Percentiles rank a stretch among this genome's conserved stretches.
Conservation (phyloP, 768 basidiomycete genomes). For the Mrakia gelida region DNA sequence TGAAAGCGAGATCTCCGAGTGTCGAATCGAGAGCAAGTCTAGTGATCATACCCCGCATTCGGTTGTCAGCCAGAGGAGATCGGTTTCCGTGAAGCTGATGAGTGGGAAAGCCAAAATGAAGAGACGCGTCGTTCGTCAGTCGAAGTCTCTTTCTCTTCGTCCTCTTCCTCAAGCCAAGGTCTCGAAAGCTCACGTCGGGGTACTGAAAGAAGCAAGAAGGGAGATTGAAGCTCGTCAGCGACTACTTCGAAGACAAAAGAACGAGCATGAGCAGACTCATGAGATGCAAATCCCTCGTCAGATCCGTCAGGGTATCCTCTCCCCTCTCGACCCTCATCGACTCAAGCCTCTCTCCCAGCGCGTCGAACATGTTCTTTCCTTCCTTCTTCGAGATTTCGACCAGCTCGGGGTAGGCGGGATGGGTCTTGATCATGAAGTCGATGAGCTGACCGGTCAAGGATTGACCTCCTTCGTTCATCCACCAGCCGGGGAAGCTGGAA, state of each 20-base stretch:
- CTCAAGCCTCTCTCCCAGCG: slow-evolving; percentile 70
- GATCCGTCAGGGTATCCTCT: slow-evolving; percentile 66
- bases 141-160: background rate
- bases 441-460: slow-evolving; percentile 86
- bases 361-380: slow-evolving; percentile 46
- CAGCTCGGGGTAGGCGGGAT: slow-evolving; percentile 73
- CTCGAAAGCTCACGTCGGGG: background rate
- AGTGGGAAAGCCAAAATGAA: background rate
- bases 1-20: slow-evolving; percentile 75
- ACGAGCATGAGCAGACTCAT: slow-evolving; percentile 34
- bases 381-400: slow-evolving; percentile 58
- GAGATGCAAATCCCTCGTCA: slow-evolving; percentile 83
- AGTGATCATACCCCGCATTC: slow-evolving; percentile 75
- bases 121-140: background rate
- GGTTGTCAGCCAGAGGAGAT: slow-evolving; percentile 91
- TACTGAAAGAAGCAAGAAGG: background rate
- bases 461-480: slow-evolving; percentile 99
- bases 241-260: background rate
- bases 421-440: slow-evolving; percentile 70
- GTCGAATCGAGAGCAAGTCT: slow-evolving; percentile 76
- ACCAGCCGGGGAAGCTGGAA: slow-evolving; percentile 46
- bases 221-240: slow-evolving; percentile 50
- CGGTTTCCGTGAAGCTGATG: slow-evolving; percentile 61
- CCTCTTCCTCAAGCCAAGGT: background rate
- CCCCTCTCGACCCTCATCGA: slow-evolving; percentile 56